Evolutionary conservation across 352 stramenopile species (phyloP).

Genomic region (Globisporangium canariense): DNA sequence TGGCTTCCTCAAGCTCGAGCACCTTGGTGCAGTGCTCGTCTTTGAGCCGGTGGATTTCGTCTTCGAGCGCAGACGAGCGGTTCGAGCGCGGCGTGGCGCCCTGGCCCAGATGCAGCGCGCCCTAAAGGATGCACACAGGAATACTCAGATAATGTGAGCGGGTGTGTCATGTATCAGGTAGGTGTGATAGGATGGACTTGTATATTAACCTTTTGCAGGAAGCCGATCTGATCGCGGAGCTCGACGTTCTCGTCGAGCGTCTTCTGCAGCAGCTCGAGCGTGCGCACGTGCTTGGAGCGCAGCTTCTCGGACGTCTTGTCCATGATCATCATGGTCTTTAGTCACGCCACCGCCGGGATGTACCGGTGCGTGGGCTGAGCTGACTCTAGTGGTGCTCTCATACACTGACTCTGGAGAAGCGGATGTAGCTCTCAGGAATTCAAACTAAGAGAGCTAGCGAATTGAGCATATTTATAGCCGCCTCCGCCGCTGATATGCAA

Average conservation of each 20-base stretch:
- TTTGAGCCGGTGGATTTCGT: slow-evolving; percentile 56
- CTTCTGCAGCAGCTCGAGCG: slow-evolving; percentile 75
- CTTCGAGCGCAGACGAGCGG: slow-evolving; percentile 44
- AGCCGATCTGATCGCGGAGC: slow-evolving; percentile 41
- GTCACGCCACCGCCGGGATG: background rate
- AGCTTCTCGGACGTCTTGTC: slow-evolving; percentile 66
- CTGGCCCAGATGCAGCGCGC: slow-evolving; percentile 46
- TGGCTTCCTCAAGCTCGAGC: slow-evolving; percentile 32
- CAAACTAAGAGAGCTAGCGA: background rate
- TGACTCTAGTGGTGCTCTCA: background rate
- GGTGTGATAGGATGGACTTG: background rate
- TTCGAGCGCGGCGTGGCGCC: slow-evolving; percentile 30
- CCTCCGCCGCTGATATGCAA: too few species aligned
- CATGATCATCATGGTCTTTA: slow-evolving; percentile 39
- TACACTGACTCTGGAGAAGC: background rate
- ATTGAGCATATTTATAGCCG: background rate
- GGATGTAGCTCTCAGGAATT: background rate
- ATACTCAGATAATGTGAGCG: background rate
- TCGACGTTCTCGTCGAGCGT: slow-evolving; percentile 77
- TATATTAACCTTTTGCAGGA: slow-evolving; percentile 40
- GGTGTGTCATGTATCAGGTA: background rate
- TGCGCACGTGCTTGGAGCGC: slow-evolving; percentile 77
- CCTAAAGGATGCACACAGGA: slow-evolving; percentile 17
- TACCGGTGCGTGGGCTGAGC: background rate
- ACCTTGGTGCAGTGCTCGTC: slow-evolving; percentile 37